A percentile compares a stretch with the other conserved stretches of the same genome.
phyloP scores from a whole-genome alignment of 179 eudicot species.

The Heliamphora pulchella region DNA sequence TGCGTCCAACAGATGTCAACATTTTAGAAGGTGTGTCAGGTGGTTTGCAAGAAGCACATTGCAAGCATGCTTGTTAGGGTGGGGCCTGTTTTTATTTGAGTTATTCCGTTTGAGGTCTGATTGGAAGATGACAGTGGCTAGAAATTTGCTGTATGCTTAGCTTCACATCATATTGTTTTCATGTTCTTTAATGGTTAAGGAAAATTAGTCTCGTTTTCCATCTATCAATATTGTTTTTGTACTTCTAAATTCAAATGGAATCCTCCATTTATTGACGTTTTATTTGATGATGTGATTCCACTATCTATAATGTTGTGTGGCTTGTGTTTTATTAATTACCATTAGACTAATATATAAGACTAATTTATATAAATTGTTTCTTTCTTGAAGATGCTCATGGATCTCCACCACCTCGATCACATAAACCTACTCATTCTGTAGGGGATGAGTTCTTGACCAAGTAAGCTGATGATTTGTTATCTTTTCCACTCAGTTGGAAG shows the following conservation, averaged over 20 bases:
- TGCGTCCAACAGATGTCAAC: too few species aligned
- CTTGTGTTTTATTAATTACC: background rate
- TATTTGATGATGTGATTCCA: background rate
- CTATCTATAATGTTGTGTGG: background rate
- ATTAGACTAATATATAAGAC: slow-evolving; percentile 2
- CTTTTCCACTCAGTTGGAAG: background rate
- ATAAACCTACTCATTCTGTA: slow-evolving; percentile 42
- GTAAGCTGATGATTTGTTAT: slow-evolving; percentile 30
- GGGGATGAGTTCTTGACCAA: slow-evolving; percentile 69
- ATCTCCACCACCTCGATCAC: slow-evolving; percentile 45
- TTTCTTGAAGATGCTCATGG: slow-evolving; percentile 38
- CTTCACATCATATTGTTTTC: background rate
- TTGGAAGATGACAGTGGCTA: background rate
- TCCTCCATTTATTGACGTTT: background rate
- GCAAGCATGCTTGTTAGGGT: background rate
- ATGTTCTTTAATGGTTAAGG: background rate
- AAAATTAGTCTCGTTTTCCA: background rate
- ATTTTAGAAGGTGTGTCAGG: too few species aligned
- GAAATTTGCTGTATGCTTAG: background rate
- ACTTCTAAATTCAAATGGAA: background rate
- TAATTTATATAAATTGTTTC: too few species aligned
- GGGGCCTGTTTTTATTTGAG: background rate
- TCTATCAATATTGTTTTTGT: too few species aligned
- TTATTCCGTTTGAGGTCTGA: background rate
- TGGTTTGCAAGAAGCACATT: too few species aligned